These are phyloP conservation scores for Coelastrella sp. DNA, from an alignment of 139 green algal genomes.

Conservation along the genomic window DNA sequence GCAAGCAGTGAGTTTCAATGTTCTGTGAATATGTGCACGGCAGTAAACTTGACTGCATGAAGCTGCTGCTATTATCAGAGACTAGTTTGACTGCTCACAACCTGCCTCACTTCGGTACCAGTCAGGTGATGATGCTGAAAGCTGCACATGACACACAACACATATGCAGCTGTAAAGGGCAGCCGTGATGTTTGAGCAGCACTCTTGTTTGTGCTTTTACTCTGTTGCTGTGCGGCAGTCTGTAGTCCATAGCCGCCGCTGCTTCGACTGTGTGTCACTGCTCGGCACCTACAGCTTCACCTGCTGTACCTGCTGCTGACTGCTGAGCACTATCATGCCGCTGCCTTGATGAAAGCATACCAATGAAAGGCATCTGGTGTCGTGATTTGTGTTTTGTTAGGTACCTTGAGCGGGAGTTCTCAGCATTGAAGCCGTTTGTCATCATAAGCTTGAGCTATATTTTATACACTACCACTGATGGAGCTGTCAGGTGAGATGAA, in stretches of 20 bases:
- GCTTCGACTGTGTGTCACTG: no score
- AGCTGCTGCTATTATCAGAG: no score
- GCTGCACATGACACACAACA: no score
- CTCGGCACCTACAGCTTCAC: background rate
- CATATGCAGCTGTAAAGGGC: no score
- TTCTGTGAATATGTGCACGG: background rate
- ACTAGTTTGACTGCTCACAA: no score
- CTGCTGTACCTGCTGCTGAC: background rate
- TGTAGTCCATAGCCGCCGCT: no score
- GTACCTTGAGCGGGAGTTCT: constrained; percentile 54
- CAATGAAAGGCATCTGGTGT: background rate
- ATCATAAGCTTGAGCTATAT: constrained; percentile 86
- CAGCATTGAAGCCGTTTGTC: constrained; percentile 78
- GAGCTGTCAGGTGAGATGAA: constrained; percentile 56
- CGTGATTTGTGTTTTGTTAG: background rate
- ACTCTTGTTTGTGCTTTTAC: no score
- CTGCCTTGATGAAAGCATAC: background rate
- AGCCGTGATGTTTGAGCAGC: no score
- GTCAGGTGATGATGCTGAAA: no score
- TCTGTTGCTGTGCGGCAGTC: no score
- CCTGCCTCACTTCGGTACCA: no score
- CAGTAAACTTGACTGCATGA: no score
- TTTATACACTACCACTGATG: constrained; percentile 88
- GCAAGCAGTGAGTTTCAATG: constrained; percentile 13
- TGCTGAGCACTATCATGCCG: background rate